Base-by-base conservation (phyloP, 352 stramenopile species). In the Saprolegnia parasitica region DNA sequence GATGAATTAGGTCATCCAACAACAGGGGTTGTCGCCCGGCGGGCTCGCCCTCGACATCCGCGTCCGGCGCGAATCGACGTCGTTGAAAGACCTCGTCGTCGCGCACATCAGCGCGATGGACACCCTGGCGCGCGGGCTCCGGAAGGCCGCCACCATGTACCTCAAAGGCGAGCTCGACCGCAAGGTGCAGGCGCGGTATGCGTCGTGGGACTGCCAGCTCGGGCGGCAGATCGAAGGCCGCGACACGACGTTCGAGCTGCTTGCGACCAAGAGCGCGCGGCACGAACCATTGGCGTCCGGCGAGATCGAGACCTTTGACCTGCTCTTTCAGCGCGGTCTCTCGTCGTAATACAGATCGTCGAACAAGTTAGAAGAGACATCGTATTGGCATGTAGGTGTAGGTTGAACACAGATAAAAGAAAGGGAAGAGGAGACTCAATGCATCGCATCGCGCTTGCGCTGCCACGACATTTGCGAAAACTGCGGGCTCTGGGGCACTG, bases 1-100 rank as follows among this genome's bases (percentile, higher is more conserved):
- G 39, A 8, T 8, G 15, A 77, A 79, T 55, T 77, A 84, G 54
- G 63, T 96, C 42, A 76, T 96, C 32, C 78, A 92, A 66, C 78
- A 88, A 42, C 87, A 84, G 29, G 88, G 88, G 0, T 74, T 96
- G 24, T 70, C 74, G 3, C 77, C 77, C 0, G 87, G 87, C 26
- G 88, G 88, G 2, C 74, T 96, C 60, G 95, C 95, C 80, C 95
- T 96, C 77, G 87, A 95, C 73, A 80, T 76, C 46, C 94, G 94
- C 73, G 81, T 95, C 42, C 81, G 88, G 23, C 79, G 88, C 45
- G 87, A 96, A 68, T 90, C 78, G 47, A 87, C 86, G 13, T 84
- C 93, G 58, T 73, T 86, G 20, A 74, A 80, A 11, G 88, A 96
- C 76, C 71, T 95, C 11, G 95, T 95, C 74, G 84, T 94, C 61